These are phyloP conservation scores for Pythium vanterpoolii DNA, from an alignment of 352 stramenopile genomes.

Conservation along the genomic window DNA sequence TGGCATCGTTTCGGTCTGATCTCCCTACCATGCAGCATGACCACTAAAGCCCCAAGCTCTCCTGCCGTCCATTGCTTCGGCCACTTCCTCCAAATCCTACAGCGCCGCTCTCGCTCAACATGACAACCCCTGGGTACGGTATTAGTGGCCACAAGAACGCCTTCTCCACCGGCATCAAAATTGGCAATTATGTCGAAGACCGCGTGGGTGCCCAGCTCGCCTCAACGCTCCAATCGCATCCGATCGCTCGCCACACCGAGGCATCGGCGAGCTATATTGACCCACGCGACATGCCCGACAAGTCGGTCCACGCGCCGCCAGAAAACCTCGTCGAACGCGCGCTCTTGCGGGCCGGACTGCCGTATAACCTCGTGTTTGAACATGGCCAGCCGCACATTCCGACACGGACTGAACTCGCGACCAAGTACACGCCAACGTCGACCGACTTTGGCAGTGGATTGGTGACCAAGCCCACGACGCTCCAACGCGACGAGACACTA, in stretches of 20 bases:
- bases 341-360: slow-evolving; percentile 49
- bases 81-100: neutral
- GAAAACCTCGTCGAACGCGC: slow-evolving; percentile 50
- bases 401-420: slow-evolving; percentile 35
- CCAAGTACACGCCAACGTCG: slow-evolving; percentile 58
- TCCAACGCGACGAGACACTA: slow-evolving; percentile 29
- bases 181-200: slow-evolving; percentile 85
- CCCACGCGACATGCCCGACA: slow-evolving; percentile 50
- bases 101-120: neutral
- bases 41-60: too few species aligned
- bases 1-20: neutral
- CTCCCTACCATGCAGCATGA: neutral
- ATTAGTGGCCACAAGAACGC: slow-evolving; percentile 85
- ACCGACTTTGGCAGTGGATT: slow-evolving; percentile 44
- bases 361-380: slow-evolving; percentile 75
- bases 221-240: slow-evolving; percentile 27
- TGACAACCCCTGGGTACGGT: slow-evolving; percentile 56
- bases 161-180: slow-evolving; percentile 67
- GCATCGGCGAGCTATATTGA: slow-evolving; percentile 52
- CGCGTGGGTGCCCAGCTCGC: slow-evolving; percentile 58
- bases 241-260: slow-evolving; percentile 47
- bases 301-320: slow-evolving; percentile 41
- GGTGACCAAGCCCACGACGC: slow-evolving; percentile 15
- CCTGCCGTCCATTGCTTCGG: too few species aligned
- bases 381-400: slow-evolving; percentile 49